Base-by-base conservation (phyloP, 169 alveolate species). In the Plasmodium adleri region DNA sequence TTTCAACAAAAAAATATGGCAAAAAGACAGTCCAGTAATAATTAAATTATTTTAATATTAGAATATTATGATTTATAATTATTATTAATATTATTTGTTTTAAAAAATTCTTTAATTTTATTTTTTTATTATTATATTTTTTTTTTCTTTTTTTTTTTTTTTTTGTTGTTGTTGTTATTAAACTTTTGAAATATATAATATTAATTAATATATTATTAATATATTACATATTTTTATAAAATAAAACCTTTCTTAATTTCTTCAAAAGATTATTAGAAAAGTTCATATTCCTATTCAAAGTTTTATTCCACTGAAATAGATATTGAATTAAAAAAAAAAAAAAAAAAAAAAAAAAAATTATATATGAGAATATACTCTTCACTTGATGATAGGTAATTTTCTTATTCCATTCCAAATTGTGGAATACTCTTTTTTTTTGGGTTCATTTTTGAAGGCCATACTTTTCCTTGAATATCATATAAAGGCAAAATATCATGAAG, bases 401-500 rank as follows among this genome's bases (percentile, higher is more conserved):
- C n/a, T 76, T 76, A 76, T 1, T 66, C 75, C 8, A 28, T 54
- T 0, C 89, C 89, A 66, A 76, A 76, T 22, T 22, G 45, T 15
- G 89, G 89, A 26, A 76, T 32, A 32, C 47, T 64, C 13, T 68
- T 76, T 76, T 64, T 72, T 7, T 47, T 52, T 58, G 22, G 49
- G 32, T 76, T 76, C n/a, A 76, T 64, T 56, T 50, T 76, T 13
- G 68, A 50, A 10, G 64, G 59, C 89, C 89, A 76, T 22, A 76
- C 15, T 52, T 76, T 72, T 24, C 89, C 89, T 68, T 76, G 78
- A 52, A 76, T 76, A 45, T 76, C 89, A 58, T 64, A 76, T 13
- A 76, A 70, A n/a, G 89, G 89, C 49, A 76, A 50, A n/a, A n/a
- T 26, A 59, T 52, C 67, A 24, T 76, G 26, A 52, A 76, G 39